Base-by-base conservation (phyloP, 768 basidiomycete species). In the Lactarius pseudohatsudake region DNA sequence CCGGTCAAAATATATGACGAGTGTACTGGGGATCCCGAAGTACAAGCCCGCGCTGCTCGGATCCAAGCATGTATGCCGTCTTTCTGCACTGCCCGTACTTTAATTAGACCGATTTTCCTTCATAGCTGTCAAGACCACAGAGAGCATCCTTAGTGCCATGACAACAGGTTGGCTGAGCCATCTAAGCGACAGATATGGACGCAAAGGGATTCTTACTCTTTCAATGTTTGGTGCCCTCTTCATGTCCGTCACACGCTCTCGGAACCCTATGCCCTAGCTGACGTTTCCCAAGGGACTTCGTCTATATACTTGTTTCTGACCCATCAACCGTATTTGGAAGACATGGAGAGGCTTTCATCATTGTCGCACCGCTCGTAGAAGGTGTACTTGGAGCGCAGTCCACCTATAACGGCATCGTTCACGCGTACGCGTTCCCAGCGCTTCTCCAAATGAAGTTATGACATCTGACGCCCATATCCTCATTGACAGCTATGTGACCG, bases 171-270 rank as follows among this genome's bases (percentile, higher is more conserved):
- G 70, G 70, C 59, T 71, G 2, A 71, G 64, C 32, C 70, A 71
- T 41, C 60, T 64, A 36, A 62, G 70, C 60, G 70, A 71, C 56
- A 56, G 61, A 20, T 47, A 59, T 63, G 70, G 70, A 9, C 68
- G 70, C 56, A 71, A 69, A 16, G 66, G 28, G 43, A 69, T 71
- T 32, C 70, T 71, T 15, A 43, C 41, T 41, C 55, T 71, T 26
- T 61, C 68, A 26, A 70, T 71, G 69, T 71, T 71, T 55, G 70
- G 70, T 34, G 70, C 70, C n/a, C 57, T 70, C 28, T 71, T 71
- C 54, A 71, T 71, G 70, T 71, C 32, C 7, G 70, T 63, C 34
- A 13, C 41, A 22, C 38, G 15, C 10, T 28, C n/a, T 41, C 43
- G 5, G 32, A 26, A 38, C 45, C 15, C 16, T 16, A 20, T 34